phyloP scores from a whole-genome alignment of 2,329 filamentous ascomycete species.

The Xylariaceae sp. region DNA sequence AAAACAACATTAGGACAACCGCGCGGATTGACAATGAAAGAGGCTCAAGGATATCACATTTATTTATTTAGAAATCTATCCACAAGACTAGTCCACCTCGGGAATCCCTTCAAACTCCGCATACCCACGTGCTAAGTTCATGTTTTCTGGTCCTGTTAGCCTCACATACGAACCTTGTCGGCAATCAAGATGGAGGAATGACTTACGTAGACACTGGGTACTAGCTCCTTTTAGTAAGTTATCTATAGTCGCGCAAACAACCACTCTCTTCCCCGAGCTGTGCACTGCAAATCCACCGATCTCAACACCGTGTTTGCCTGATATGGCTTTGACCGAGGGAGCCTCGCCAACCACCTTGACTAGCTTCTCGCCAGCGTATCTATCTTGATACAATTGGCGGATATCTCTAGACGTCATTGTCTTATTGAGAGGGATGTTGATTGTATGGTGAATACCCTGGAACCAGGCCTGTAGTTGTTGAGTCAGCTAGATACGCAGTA shows the following conservation, averaged over 20 bases:
- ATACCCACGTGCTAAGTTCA: slow-evolving; percentile 52
- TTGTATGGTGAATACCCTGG: slow-evolving; percentile 88
- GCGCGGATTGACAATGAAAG: no score
- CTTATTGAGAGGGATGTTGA: slow-evolving; percentile 81
- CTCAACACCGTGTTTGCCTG: slow-evolving; percentile 82
- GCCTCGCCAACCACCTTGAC: slow-evolving; percentile 88
- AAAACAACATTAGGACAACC: no score
- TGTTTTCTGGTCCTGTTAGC: slow-evolving; percentile 31
- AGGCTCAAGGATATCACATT: no score
- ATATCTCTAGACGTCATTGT: slow-evolving; percentile 89
- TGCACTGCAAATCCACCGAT: slow-evolving; percentile 95
- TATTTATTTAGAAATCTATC: no score
- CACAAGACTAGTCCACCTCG: neutral
- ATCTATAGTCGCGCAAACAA: slow-evolving; percentile 92
- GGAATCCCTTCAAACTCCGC: slow-evolving; percentile 37
- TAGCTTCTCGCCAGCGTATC: slow-evolving; percentile 94
- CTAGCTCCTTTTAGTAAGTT: slow-evolving; percentile 90
- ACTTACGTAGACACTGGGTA: slow-evolving; percentile 86
- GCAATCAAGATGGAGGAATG: neutral
- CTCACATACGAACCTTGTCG: slow-evolving; percentile 18
- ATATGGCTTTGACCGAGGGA: slow-evolving; percentile 80
- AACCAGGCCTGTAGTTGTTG: slow-evolving; percentile 62
- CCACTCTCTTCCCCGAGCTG: slow-evolving; percentile 81
- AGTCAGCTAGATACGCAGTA: no score
- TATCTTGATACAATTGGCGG: slow-evolving; percentile 89